Evolutionary conservation across 345 rosid genomes (phyloP).

Genomic region (Punica granatum): DNA sequence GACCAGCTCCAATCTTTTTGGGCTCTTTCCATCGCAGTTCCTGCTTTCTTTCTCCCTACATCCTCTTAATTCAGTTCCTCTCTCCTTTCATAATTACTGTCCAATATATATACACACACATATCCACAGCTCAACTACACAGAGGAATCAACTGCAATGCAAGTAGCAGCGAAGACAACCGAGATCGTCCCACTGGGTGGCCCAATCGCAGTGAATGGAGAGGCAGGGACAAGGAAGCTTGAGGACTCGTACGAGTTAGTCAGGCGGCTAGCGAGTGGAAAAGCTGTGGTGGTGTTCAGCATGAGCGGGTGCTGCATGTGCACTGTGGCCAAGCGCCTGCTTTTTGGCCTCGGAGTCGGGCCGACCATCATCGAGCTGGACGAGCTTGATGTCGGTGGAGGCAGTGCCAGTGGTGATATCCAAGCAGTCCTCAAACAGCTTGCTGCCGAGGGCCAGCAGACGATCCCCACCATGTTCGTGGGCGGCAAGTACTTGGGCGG

Average conservation of each 20-base stretch:
- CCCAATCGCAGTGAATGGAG: not conserved
- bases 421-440: slow-evolving; percentile 36
- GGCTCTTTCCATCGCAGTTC: too few species aligned
- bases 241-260: slow-evolving; percentile 41
- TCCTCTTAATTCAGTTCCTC: too few species aligned
- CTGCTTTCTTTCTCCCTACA: too few species aligned
- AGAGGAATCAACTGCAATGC: too few species aligned
- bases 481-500: slow-evolving; percentile 92
- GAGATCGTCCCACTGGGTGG: not conserved
- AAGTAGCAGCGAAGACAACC: slow-evolving; percentile 2
- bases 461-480: slow-evolving; percentile 53
- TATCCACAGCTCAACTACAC: not conserved
- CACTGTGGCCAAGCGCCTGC: slow-evolving; percentile 86
- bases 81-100: too few species aligned
- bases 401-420: slow-evolving; percentile 14
- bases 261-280: slow-evolving; percentile 46
- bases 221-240: slow-evolving; percentile 8
- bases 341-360: slow-evolving; percentile 78
- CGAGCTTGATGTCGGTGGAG: slow-evolving; percentile 25
- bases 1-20: too few species aligned
- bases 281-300: slow-evolving; percentile 81
- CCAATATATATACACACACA: not conserved
- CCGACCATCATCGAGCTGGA: slow-evolving; percentile 83
- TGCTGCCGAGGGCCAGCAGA: slow-evolving; percentile 22
- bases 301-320: slow-evolving; percentile 92